Base-by-base conservation (phyloP, 352 stramenopile genomes). In the Pythium phragmiticola region DNA sequence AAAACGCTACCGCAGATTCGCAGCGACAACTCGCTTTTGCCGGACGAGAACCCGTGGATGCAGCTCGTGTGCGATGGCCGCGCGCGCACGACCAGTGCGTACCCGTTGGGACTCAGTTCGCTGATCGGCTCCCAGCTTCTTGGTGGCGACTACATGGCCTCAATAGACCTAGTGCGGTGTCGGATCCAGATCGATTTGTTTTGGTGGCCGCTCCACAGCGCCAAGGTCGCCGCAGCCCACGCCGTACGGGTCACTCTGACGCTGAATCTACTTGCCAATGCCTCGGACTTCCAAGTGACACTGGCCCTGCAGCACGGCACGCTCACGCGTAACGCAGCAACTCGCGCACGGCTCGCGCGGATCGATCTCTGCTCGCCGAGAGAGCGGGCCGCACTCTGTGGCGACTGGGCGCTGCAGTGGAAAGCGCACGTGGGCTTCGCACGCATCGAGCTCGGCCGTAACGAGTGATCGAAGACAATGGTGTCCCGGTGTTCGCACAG, bases 51-150 rank as follows among this genome's bases (percentile, higher is more conserved):
- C 34, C 61, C 61, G 17, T 81, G 74, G 74, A 55, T 78, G 43
- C 63, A 49, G 17, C 68, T 81, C 16, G 69, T 78, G 57, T 81
- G 74, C 21, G 70, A 81, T 56, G 65, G 65, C 5, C 60, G 48
- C 16, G 16, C 34, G 16, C 58, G 64, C 36, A 52, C 56, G 4
- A 33, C 64, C 1, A 33, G 57, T 13, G 52, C 47, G 26, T 23
- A 63, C 8, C 64, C 64, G 1, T 14, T 63, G 7, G 64, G 64
- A 3, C 49, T 65, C 3, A 60, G 57, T 34, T 63, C 39, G 23
- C 64, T 70, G 4, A 16, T 65, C 7, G 64, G 57, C 0, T 33
- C 33, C 4, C 51, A 62, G 17, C 28, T 63, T 0, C 42, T 62
- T 30, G 61, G 61, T 17, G 53, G 53, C 16, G 61, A 68, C 39